phyloP scores from a whole-genome alignment of 192 early-diverging fungal genomes.

The Backusella australiensis region DNA sequence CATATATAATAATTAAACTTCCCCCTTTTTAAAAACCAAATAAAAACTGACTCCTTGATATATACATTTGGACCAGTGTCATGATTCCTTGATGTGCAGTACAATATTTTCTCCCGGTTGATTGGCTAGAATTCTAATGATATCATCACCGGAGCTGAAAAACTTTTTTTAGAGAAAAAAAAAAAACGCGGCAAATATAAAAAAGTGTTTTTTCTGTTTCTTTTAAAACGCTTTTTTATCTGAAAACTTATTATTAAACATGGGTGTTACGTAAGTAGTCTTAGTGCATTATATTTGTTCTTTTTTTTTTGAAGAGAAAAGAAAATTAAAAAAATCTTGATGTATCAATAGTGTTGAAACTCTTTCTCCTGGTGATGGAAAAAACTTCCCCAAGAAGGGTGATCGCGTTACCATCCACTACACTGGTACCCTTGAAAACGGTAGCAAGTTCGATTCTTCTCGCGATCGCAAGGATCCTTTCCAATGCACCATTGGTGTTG shows the following conservation, averaged over 20 bases:
- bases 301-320: not conserved
- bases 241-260: not conserved
- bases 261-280: not conserved
- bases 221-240: not conserved
- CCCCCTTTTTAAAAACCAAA: not conserved
- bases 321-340: not conserved
- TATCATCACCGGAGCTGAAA: not conserved
- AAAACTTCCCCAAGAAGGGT: conserved; percentile 59
- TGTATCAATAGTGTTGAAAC: conserved; percentile 20
- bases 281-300: not conserved
- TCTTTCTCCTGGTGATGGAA: conserved; percentile 44
- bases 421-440: conserved; percentile 54
- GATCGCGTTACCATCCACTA: conserved; percentile 73
- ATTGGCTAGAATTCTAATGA: not conserved
- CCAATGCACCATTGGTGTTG: conserved; percentile 84
- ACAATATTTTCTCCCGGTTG: not conserved
- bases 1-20: not conserved
- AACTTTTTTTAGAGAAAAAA: not conserved
- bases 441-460: conserved; percentile 87
- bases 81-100: not conserved
- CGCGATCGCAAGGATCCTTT: conserved; percentile 84
- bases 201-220: too few species aligned
- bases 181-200: too few species aligned
- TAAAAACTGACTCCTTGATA: not conserved
- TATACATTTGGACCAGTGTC: not conserved